Evolutionary conservation across 2,329 filamentous ascomycete genomes (phyloP), one percentile per base, ranked within the genome.

Genomic region (Lomentospora prolificans): DNA sequence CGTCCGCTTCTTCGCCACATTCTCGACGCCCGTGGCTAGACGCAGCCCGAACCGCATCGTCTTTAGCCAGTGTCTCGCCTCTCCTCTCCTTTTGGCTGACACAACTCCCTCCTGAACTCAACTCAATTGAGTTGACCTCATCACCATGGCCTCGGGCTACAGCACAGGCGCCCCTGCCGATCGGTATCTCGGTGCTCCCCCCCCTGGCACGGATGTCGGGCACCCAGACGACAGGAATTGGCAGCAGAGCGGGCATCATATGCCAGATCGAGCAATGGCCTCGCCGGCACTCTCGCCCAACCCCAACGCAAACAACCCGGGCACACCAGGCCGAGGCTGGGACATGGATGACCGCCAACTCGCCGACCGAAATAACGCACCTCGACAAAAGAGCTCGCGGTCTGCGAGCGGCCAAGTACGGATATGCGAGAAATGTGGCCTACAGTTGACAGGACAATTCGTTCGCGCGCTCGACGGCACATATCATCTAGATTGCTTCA

Each of bases 401-500:
- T 77, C 77, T 55, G 72, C 75, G 50, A 85, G 81, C 65, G 80
- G 82, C 39, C 78, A 81, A 61, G 67, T 80, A 58, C 81, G 87
- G 61, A 75, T 81, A 39, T 92, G 89, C 72, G 91, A 90, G 65
- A 96, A 96, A 71, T 99, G 94, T 67, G 84, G 85, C 60, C 87
- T 92, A 69, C 79, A 86, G 55, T 76, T 99, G 68, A 95, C 90
- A 1, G 94, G 94, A 46, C 94, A 99, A 71, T 99, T 97, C 68
- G 94, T 99, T 61, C 84, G 94, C 64, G 94, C 94, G 50, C 74
- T 99, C 56, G 90, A 91, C 55, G 91, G 90, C 57, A 97, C 92
- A 55, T 99, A 90, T 69, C 94, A 99, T 75, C 75, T 99, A 61
- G 92, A 99, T 70, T 99, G 94, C 77, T 99, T 99, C 73, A 95